phyloP scores from a whole-genome alignment of 164 flowering plant species.

The Litsea cubeba region DNA sequence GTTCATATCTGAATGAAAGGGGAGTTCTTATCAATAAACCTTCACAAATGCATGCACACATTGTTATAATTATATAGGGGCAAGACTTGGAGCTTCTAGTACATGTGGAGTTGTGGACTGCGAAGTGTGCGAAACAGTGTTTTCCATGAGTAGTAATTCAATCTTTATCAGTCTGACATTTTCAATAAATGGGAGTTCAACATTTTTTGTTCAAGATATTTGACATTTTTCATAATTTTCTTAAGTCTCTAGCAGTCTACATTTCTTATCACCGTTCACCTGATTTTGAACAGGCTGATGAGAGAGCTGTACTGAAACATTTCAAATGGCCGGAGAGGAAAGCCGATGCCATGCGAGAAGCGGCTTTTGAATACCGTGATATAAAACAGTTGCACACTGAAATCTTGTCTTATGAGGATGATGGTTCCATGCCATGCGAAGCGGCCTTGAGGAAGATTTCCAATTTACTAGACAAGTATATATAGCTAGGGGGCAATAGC shows the following conservation, averaged over 20 bases:
- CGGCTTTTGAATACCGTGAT: slow-evolving; percentile 64
- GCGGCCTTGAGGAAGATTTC: slow-evolving; percentile 57
- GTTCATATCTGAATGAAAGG: neutral
- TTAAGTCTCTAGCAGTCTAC: neutral
- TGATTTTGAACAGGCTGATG: slow-evolving; percentile 48
- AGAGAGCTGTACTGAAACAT: slow-evolving; percentile 68
- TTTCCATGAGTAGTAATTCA: neutral
- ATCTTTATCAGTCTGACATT: neutral
- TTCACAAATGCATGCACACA: neutral
- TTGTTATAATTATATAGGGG: neutral
- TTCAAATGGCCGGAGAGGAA: slow-evolving; percentile 76
- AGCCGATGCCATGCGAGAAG: slow-evolving; percentile 75
- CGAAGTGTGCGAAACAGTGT: neutral
- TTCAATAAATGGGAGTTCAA: neutral
- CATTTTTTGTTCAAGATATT: neutral
- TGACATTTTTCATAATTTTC: neutral
- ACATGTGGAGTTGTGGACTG: neutral
- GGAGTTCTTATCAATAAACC: neutral
- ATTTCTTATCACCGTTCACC: neutral
- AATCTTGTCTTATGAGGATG: slow-evolving; percentile 46
- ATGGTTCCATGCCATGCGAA: slow-evolving; percentile 38
- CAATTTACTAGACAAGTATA: slow-evolving; percentile 57
- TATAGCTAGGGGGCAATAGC: neutral
- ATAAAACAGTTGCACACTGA: slow-evolving; percentile 49
- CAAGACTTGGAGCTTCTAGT: neutral